Evolutionary conservation across 2,329 filamentous ascomycete species (phyloP), one percentile per base, ranked within the genome.

Genomic region (Aspergillus costaricaensis): DNA sequence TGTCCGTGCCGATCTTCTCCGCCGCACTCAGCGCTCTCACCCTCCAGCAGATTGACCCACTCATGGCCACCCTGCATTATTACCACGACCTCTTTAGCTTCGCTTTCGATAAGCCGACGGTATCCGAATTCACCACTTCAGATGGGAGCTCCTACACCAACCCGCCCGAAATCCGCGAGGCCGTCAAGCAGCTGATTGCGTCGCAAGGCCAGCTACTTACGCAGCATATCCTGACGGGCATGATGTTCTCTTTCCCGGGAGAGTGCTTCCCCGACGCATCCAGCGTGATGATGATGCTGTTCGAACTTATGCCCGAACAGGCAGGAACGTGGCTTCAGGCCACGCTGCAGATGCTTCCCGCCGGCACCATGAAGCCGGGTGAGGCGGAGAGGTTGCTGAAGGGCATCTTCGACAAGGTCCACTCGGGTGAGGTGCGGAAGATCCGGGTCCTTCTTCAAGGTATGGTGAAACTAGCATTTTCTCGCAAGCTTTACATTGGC

Each of bases 181-280:
- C 88, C 7, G 89, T 98, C 60, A 91, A 89, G 75, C 83, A 86
- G 62, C 83, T 97, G 55, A 80, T 96, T 23, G 65, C 83, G 2
- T 79, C 82, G 1, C 87, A 92, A 65, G 92, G 95, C 39, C 88
- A 92, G 70, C 80, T 87, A 58, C 82, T 99, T 27, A 88, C 95
- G 7, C 94, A 96, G 77, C 90, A 93, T 65, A 88, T 96, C 60
- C 84, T 99, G 80, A 95, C 93, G 1, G 95, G 95, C 62, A 96
- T 99, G 93, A 98, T 99, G 94, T 97, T 97, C 75, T 96, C 90
- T 0, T 99, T 99, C 79, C 96, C 95, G 0, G 87, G 91, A 47
- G 95, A 98, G 75, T 97, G 93, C 78, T 96, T 98, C 72, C 89
- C 93, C 0, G 95, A 99, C 73, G 93, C 92, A 15, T 96, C 92